Evolutionary conservation across 352 stramenopile genomes (phyloP).

Genomic region (Hyphochytrium catenoides): DNA sequence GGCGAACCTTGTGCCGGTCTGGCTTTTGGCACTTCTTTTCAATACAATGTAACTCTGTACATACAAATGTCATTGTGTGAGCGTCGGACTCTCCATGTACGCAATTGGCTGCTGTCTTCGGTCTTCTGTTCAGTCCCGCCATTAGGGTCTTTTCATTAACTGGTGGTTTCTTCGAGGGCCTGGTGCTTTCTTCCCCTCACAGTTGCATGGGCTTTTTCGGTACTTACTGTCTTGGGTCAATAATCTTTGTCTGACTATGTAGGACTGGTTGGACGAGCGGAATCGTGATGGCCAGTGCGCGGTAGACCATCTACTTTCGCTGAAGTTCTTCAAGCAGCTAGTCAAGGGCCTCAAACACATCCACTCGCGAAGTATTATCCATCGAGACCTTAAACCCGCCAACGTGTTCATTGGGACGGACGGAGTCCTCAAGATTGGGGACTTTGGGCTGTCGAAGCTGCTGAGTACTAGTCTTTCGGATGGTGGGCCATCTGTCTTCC

Average conservation of each 20-base stretch:
- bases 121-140: too few species aligned
- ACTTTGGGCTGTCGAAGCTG: constrained; percentile 50
- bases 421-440: constrained; percentile 46
- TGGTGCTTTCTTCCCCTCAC: too few species aligned
- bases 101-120: too few species aligned
- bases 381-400: constrained; percentile 48
- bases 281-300: background rate
- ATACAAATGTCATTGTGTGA: constrained; percentile 10
- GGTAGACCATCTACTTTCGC: constrained; percentile 11
- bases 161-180: too few species aligned
- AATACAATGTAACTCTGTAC: constrained; percentile 8
- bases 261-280: constrained; percentile 38
- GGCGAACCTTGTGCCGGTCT: too few species aligned
- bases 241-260: constrained; percentile 9
- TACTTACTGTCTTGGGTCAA: too few species aligned
- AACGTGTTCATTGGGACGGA: constrained; percentile 49
- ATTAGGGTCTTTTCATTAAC: too few species aligned
- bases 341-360: constrained; percentile 45
- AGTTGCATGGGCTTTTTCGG: too few species aligned
- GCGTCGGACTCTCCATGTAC: constrained; percentile 6
- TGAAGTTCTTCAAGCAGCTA: constrained; percentile 38
- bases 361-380: constrained; percentile 33
- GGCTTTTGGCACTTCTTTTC: too few species aligned
- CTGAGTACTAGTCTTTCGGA: too few species aligned
- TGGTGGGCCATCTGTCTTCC: too few species aligned